Evolutionary conservation across 257 asterid species (phyloP), one percentile per base, ranked within the genome.

Genomic region (Phtheirospermum japonicum): DNA sequence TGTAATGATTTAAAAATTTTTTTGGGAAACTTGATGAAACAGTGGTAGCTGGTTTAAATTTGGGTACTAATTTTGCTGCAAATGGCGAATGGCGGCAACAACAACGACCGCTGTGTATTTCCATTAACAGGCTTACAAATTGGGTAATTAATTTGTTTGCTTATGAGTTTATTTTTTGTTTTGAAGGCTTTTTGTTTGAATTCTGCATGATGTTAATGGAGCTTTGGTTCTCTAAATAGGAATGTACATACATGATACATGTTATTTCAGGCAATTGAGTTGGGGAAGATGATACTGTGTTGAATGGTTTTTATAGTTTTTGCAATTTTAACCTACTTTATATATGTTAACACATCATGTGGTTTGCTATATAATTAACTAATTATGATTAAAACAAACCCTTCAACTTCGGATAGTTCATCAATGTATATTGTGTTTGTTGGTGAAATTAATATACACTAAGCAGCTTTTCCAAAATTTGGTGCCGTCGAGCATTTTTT

Each of bases 101-200:
- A 66, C 73, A 72, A 73, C 59, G 81, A 66, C 60, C 74, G 82
- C 52, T 82, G 74, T 60, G 63, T 85, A 6, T 92, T 82, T 71
- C 89, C 94, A 7, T 75, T 92, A 42, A 92, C 97, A 46, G 77
- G 82, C 76, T 77, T 92, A 73, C 99, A 92, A 71, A 86, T 89
- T 64, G 99, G 99, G 97, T 92, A 79, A 63, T 31, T 36, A 23
- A 23, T 3, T 23, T 23, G 28, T 20, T 4, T 43, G 33, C n/a
- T 51, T 20, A n/a, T 68, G 13, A 43, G 33, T 26, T 56, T 50
- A 12, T 17, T 48, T 17, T 48, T 12, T n/a, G n/a, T 36, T 42
- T 66, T 53, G 30, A 4, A 2, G 20, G 14, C 20, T 23, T 37
- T 28, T 1, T 40, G 18, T 74, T 49, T 48, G 39, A 54, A 42